A percentile compares a stretch with the other conserved stretches of the same genome.
Conservation (phyloP, 257 asterid genomes). For the Solanum peruvianum region DNA sequence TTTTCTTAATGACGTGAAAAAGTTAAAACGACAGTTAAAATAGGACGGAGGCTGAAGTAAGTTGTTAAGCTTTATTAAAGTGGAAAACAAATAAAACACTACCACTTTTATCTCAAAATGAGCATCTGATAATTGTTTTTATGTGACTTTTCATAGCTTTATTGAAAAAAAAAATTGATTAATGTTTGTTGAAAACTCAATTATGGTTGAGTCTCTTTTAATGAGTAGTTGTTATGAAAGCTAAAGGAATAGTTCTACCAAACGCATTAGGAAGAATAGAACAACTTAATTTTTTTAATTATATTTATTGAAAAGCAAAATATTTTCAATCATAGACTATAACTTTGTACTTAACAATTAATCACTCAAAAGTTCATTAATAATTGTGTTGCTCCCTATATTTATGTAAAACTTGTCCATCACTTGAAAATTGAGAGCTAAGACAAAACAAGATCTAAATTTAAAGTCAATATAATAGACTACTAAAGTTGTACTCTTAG, state of each 20-base stretch:
- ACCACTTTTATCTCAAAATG: background rate
- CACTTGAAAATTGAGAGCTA: background rate
- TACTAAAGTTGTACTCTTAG: background rate
- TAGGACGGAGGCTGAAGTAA: background rate
- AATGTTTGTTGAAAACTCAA: background rate
- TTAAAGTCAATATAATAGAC: background rate
- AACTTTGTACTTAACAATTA: background rate
- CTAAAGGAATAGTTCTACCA: background rate
- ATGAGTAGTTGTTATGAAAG: background rate
- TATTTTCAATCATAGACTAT: background rate
- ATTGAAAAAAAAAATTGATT: background rate
- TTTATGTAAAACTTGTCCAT: background rate
- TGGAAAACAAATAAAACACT: background rate
- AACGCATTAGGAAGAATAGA: background rate
- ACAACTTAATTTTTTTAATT: background rate
- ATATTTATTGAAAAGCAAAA: background rate
- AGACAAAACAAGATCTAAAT: background rate
- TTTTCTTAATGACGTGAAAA: background rate
- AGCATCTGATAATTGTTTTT: background rate
- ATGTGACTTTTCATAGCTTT: background rate
- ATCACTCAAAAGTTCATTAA: background rate
- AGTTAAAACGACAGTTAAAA: background rate
- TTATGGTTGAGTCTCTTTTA: background rate
- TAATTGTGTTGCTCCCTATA: background rate
- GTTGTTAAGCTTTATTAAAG: background rate